A percentile compares a stretch with the other conserved stretches of the same genome.
phyloP scores from a whole-genome alignment of 306 rosid species.

The Vicia villosa region DNA sequence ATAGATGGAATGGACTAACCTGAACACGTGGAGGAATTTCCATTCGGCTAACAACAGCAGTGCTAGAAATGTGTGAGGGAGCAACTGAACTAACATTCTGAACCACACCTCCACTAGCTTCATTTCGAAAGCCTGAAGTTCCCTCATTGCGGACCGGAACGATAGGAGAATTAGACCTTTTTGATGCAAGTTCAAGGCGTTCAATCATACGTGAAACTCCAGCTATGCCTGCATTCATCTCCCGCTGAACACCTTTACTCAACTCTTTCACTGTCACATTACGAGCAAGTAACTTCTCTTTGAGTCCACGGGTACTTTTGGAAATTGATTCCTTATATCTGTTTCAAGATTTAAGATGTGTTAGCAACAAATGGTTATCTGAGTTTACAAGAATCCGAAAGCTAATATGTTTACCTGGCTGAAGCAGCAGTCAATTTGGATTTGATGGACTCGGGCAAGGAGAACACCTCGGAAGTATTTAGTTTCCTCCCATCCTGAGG shows the following conservation, averaged over 20 bases:
- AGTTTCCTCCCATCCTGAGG: conserved; percentile 52
- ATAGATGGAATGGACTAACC: conserved; percentile 43
- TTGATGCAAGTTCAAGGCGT: conserved; percentile 84
- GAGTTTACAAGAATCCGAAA: not conserved
- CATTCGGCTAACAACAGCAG: conserved; percentile 30
- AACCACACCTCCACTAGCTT: conserved; percentile 31
- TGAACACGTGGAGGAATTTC: conserved; percentile 52
- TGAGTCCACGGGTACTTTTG: conserved; percentile 73
- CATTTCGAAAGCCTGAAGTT: conserved; percentile 46
- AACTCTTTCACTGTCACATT: conserved; percentile 87
- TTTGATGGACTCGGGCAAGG: conserved; percentile 70
- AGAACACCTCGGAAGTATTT: conserved; percentile 55
- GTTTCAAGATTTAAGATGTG: conserved; percentile 30
- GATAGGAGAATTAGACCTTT: conserved; percentile 49
- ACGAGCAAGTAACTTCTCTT: conserved; percentile 88
- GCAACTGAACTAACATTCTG: conserved; percentile 51
- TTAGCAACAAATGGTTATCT: conserved; percentile 16
- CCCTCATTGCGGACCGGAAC: conserved; percentile 37
- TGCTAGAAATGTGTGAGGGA: conserved; percentile 30
- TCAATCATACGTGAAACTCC: conserved; percentile 84
- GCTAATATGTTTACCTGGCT: conserved; percentile 60
- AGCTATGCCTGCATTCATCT: conserved; percentile 89
- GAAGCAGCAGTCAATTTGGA: conserved; percentile 90
- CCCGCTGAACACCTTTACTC: conserved; percentile 92
- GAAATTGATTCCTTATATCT: conserved; percentile 90